phyloP scores from a whole-genome alignment of 169 alveolate genomes.

The Plasmodium sp. region DNA sequence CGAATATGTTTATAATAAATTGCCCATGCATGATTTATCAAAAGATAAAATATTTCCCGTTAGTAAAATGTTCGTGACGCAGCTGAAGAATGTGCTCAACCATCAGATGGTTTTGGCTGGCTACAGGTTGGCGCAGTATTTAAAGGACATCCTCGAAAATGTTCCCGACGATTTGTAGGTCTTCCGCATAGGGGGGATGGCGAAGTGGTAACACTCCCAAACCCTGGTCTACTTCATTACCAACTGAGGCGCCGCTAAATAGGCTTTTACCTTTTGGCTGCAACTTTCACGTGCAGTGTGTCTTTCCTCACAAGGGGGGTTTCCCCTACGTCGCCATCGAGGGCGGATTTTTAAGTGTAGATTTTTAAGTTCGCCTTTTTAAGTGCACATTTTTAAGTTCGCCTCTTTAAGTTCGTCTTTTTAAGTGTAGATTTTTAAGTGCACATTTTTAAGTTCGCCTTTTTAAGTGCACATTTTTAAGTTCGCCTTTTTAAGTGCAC shows the following conservation, averaged over 20 bases:
- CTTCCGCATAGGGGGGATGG: not conserved
- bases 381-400: no score
- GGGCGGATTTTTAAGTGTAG: not conserved
- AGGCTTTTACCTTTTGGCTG: not conserved
- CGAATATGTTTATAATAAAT: not conserved
- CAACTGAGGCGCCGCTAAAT: not conserved
- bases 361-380: no score
- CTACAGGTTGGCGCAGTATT: slow-evolving; percentile 20
- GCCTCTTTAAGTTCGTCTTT: no score
- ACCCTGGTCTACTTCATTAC: not conserved
- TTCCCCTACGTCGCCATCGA: not conserved
- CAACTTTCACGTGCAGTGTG: not conserved
- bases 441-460: not conserved
- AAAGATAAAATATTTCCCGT: not conserved
- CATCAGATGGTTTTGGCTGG: slow-evolving; percentile 36
- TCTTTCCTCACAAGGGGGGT: not conserved
- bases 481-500: not conserved
- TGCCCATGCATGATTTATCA: not conserved
- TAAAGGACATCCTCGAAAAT: slow-evolving; percentile 24
- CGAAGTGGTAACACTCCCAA: not conserved
- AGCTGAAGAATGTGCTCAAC: slow-evolving; percentile 6
- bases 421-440: no score
- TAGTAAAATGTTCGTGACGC: not conserved
- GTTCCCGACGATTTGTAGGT: slow-evolving; percentile 26
- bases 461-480: no score